Evolutionary conservation across 495 filamentous ascomycete genomes (phyloP).

Genomic region (Sordaria brevicollis): DNA sequence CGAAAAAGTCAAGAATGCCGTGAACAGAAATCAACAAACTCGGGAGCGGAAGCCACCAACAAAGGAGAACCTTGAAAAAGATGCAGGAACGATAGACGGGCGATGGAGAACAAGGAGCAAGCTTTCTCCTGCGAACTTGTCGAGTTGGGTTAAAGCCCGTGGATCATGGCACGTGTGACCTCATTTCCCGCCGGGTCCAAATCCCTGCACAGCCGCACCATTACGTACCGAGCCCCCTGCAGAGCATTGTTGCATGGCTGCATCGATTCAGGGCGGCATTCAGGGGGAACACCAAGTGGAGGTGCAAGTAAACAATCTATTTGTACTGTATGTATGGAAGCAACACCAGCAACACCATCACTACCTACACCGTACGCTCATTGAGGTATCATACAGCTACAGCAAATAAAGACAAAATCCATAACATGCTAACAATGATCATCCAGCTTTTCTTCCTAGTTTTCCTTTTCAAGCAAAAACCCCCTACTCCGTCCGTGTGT

Average conservation of each 20-base stretch:
- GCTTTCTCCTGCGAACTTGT: not conserved
- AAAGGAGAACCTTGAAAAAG: not conserved
- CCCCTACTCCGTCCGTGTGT: not conserved
- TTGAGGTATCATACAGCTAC: not conserved
- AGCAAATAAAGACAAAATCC: not conserved
- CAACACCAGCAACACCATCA: too few species aligned
- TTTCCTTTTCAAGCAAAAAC: not conserved
- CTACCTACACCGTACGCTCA: not conserved
- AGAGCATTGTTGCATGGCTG: not conserved
- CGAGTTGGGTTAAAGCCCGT: not conserved
- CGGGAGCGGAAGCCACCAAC: not conserved
- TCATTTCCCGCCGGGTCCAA: not conserved
- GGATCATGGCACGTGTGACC: not conserved
- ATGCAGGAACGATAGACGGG: not conserved
- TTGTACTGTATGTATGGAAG: too few species aligned
- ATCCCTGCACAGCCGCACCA: not conserved
- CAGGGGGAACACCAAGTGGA: not conserved
- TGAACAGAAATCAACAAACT: not conserved
- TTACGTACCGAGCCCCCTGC: not conserved
- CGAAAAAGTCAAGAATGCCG: not conserved
- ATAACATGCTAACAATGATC: not conserved
- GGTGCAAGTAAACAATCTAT: not conserved
- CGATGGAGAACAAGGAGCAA: not conserved
- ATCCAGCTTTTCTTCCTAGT: not conserved
- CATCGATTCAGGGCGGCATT: too few species aligned